Base-by-base conservation (phyloP, 208 protist species). In the Leptomonas seymouri region DNA sequence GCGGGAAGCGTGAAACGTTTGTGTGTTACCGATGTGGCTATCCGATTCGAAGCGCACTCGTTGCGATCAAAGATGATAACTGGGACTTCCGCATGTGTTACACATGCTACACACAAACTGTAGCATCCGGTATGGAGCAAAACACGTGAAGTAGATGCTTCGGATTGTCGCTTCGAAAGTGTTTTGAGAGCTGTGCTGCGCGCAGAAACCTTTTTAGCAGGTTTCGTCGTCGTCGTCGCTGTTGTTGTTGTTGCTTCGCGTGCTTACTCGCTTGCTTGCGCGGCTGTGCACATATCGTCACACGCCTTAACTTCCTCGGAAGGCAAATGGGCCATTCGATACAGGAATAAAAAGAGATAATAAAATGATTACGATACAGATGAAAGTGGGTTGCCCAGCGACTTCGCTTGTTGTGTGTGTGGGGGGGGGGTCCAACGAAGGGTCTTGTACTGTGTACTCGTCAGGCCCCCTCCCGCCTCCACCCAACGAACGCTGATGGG, bases 71-170 rank as follows among this genome's bases (percentile, higher is more conserved):
- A 41, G 82, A 87, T 16, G 91, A 94, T 42, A 96, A 94, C 71
- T 96, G 91, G 89, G 91, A 96, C 60, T 96, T 72, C 45, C 73
- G 91, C n/a, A 96, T 96, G 91, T 96, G 91, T 78, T 96, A 96
- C 67, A 80, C 30, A 46, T 96, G 91, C 74, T 96, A 96, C 76
- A 87, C 76, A 20, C 63, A 42, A 1, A 87, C 80, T 2, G 57
- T 90, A 1, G 28, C 78, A 23, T 49, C 74, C 27, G 91, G 91
- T 2, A 91, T 94, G 87, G 88, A 93, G 58, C 44, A 71, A 20
- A 80, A 90, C 56, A 91, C 85, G 39, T 95, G 62, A 70, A 57
- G 1, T 30, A 31, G 27, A 5, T 23, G 8, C n/a, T 39, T 11
- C 34, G n/a, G 31, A 49, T 25, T 6, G 3, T 66, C 41, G 23